Evolutionary conservation across 768 basidiomycete genomes (phyloP).

Genomic region (Kwoniella europaea): DNA sequence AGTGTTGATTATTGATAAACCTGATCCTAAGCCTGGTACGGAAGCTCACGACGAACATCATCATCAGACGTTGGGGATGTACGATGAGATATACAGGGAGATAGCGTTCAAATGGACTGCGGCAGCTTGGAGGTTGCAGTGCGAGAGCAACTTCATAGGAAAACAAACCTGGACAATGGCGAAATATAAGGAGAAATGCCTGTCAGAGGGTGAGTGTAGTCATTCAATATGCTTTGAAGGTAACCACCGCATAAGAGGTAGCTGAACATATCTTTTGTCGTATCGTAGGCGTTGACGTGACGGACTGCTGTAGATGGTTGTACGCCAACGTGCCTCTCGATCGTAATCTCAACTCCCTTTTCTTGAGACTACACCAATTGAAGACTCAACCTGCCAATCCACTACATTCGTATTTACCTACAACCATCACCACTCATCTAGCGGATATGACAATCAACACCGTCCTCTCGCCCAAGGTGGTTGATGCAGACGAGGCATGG

Average conservation of each 20-base stretch:
- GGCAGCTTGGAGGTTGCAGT: constrained; percentile 89
- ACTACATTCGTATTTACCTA: constrained; percentile 59
- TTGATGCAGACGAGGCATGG: constrained; percentile 46
- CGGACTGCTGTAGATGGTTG: constrained; percentile 61
- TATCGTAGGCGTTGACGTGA: constrained; percentile 51
- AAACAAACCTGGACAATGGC: constrained; percentile 74
- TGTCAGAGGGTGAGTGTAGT: constrained; percentile 57
- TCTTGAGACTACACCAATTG: constrained; percentile 72
- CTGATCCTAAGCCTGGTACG: constrained; percentile 67
- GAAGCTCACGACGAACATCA: constrained; percentile 25
- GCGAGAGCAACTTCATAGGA: constrained; percentile 82
- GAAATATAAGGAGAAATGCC: constrained; percentile 71
- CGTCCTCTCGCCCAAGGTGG: constrained; percentile 81
- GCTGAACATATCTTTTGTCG: no score
- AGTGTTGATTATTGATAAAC: constrained; percentile 82
- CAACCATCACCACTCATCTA: constrained; percentile 78
- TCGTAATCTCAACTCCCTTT: constrained; percentile 76
- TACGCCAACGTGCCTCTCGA: constrained; percentile 74
- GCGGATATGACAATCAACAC: constrained; percentile 80
- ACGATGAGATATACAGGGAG: constrained; percentile 83
- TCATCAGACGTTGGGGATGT: constrained; percentile 33
- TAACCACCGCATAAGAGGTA: no score
- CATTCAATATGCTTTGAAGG: not conserved
- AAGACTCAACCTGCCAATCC: constrained; percentile 42
- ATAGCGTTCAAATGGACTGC: constrained; percentile 88